Base-by-base conservation (phyloP, 1,139 yeast species). In the Blastobotrys petasosporus region DNA sequence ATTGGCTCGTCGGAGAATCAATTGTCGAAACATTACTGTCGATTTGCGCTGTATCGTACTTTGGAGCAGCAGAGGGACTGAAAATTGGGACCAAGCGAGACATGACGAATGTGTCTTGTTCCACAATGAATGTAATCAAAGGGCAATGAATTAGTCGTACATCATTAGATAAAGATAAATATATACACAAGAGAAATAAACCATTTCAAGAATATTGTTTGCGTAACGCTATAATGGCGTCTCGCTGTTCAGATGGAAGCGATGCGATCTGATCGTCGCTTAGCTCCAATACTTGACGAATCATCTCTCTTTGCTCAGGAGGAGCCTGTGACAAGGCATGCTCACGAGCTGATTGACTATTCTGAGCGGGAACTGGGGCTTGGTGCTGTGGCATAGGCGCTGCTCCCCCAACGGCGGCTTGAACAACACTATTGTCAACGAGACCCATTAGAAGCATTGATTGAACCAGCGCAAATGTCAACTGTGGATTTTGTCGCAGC, bases 381-480 rank as follows among this genome's bases (percentile, higher is more conserved):
- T 57, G 53, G 2, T 56, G 50, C 4, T 47, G 47, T 7, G 49
- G 53, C 10, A 53, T 46, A 9, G 47, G 51, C 7, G 25, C 25
- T 8, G 47, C 17, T 32, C 36, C 25, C 37, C 39, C 43, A 33
- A 56, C 50, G 35, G 70, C 61, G 3, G 71, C 65, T 25, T 56
- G 47, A 5, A 84, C 73, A 15, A 77, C 74, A 10, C 75, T 77
- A n/a, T 77, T 76, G 44, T 73, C 76, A 8, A 80, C 73, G 7
- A 77, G 64, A 31, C 80, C 81, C 58, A 80, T 68, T 46, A 83
- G 67, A 49, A 88, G 66, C 47, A 86, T 67, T 1, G 84, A 74
- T 59, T 90, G 97, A 4, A 90, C 86, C 32, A 88, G 69, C 0
- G 95, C 94, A 60, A 83, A 87, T 1, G 86, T 71, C 45, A 90